Conservation (phyloP, 208 protist species). For the Eutreptiella sp. region DNA sequence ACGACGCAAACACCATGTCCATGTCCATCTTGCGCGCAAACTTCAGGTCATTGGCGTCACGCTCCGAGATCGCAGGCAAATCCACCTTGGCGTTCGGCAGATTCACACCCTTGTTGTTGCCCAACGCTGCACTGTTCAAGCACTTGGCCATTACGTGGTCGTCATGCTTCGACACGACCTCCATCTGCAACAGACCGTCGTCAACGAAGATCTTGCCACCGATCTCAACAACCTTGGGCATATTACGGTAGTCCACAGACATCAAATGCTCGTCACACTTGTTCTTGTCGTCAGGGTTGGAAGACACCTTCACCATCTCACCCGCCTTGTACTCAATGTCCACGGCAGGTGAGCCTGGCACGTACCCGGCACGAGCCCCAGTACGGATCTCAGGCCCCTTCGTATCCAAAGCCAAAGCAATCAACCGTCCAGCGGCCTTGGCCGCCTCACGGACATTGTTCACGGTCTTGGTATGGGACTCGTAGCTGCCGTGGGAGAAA, state of each 20-base stretch:
- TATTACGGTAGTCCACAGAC: conserved; percentile 80
- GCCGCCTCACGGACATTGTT: conserved; percentile 82
- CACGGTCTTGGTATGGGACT: conserved; percentile 88
- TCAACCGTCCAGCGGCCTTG: conserved; percentile 63
- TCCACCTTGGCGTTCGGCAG: conserved; percentile 74
- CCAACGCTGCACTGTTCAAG: conserved; percentile 63
- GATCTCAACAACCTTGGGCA: conserved; percentile 61
- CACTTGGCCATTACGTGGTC: conserved; percentile 64
- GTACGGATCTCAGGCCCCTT: conserved; percentile 94
- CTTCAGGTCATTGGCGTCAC: conserved; percentile 80
- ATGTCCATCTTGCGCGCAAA: conserved; percentile 92
- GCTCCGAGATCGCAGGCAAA: conserved; percentile 76
- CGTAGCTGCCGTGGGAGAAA: conserved; percentile 94
- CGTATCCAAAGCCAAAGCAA: conserved; percentile 93
- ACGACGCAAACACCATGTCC: conserved; percentile 97
- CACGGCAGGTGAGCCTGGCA: no score
- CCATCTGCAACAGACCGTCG: conserved; percentile 87
- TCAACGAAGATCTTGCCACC: conserved; percentile 88
- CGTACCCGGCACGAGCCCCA: conserved; percentile 73
- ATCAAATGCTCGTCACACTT: conserved; percentile 68
- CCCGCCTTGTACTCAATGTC: conserved; percentile 59
- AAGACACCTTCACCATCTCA: conserved; percentile 72
- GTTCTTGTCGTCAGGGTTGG: conserved; percentile 67
- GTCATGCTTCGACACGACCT: conserved; percentile 62
- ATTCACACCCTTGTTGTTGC: conserved; percentile 74